Evolutionary conservation across 2,329 filamentous ascomycete species (phyloP), one percentile per base, ranked within the genome.

Genomic region (Cryoendolithus antarcticus): DNA sequence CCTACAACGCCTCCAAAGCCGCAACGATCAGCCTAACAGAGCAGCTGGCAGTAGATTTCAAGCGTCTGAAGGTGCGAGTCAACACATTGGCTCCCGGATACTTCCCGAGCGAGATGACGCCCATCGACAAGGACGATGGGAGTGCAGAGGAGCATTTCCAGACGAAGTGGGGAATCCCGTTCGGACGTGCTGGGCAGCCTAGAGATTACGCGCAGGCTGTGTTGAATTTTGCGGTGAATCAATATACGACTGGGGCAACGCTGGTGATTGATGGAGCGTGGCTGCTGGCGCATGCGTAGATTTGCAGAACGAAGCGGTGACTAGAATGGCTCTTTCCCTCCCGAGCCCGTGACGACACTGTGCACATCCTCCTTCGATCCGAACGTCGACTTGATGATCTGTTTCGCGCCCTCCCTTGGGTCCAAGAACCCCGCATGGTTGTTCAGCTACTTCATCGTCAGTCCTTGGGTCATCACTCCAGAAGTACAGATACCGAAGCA

Each of bases 221-320:
- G 19, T 63, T 78, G 31, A 64, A 51, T 32, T 53, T 57, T 30
- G 54, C 72, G 43, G 77, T 77, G 4, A 67, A 71, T 32, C 67
- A 73, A 8, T 82, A 79, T 56, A 64, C 71, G 45, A 82, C 80
- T 54, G 80, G 78, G 2, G 70, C 68, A 40, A 68, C 77, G 11
- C 61, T 81, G 34, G 60, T 80, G 3, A 64, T 75, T 1, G 80
- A 83, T 52, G 78, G 78, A 30, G 78, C 76, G 1, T 67, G 76
- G 46, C 54, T 83, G 35, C 37, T 56, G 33, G 53, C 51, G 6
- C 51, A 54, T 40, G 49, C 52, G 10, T 56, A 30, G 38, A 24
- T n/a, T 8, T 38, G 6, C 27, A 32, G 3, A 15, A 36, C 19
- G 37, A 38, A 38, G 12, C 32, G 11, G 33, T 29, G 19, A 10